phyloP scores from a whole-genome alignment of 129 eudicot species.

The Calendula officinalis region DNA sequence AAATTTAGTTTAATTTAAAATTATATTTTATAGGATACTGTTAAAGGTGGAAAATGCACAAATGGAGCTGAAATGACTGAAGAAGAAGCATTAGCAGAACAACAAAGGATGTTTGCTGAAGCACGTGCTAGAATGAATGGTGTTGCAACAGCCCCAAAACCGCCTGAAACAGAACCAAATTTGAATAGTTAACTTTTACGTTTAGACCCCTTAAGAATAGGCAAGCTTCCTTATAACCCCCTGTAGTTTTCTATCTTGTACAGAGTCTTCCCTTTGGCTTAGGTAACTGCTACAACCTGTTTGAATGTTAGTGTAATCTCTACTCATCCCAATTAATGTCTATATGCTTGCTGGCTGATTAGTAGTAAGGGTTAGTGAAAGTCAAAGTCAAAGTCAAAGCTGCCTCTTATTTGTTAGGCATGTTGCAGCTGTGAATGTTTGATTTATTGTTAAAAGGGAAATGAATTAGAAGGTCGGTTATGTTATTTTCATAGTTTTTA shows the following conservation, averaged over 20 bases:
- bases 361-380: conserved; percentile 36
- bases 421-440: conserved; percentile 26
- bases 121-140: conserved; percentile 37
- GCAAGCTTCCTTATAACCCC: conserved; percentile 38
- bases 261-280: conserved; percentile 39
- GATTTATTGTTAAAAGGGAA: conserved; percentile 20
- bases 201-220: conserved; percentile 30
- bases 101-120: conserved; percentile 91
- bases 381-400: conserved; percentile 28
- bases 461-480: conserved; percentile 28
- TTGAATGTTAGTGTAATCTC: conserved; percentile 36
- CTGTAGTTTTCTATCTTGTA: conserved; percentile 34
- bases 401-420: conserved; percentile 38
- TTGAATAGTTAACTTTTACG: conserved; percentile 48
- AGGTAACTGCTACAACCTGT: conserved; percentile 25
- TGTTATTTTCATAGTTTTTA: neutral
- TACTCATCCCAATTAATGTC: conserved; percentile 37
- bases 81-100: conserved; percentile 85
- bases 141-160: conserved; percentile 10
- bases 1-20: too few relatives aligned
- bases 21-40: neutral
- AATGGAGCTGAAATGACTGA: conserved; percentile 79
- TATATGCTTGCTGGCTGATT: conserved; percentile 37
- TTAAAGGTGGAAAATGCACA: conserved; percentile 30
- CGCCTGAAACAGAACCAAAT: conserved; percentile 49